A percentile compares a stretch with the other conserved stretches of the same genome.
Conservation (phyloP, 108 stramenopile genomes). For the Cyclotella kingstonii region DNA sequence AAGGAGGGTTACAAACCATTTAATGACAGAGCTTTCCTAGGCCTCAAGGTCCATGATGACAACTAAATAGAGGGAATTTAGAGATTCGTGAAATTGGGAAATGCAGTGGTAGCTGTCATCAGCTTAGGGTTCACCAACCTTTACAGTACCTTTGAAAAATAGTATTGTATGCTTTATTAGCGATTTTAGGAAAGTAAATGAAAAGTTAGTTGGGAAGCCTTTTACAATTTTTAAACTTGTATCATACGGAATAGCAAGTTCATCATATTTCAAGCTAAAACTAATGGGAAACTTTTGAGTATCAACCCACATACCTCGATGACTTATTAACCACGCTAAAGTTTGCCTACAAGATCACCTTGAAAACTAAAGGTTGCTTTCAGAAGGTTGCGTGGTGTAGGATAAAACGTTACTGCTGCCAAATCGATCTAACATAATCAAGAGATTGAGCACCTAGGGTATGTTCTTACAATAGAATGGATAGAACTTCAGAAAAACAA, state of each 20-base stretch:
- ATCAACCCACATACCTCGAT: no score
- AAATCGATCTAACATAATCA: background rate
- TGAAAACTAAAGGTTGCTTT: constrained; percentile 22
- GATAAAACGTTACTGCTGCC: background rate
- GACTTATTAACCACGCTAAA: no score
- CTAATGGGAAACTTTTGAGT: background rate
- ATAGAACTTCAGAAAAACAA: constrained; percentile 15
- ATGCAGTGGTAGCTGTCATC: background rate
- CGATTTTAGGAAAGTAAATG: constrained; percentile 31
- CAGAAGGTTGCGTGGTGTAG: background rate
- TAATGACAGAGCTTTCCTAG: constrained; percentile 15
- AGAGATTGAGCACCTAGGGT: constrained; percentile 26
- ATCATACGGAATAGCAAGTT: constrained; percentile 3
- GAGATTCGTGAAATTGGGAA: background rate
- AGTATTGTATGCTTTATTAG: constrained; percentile 14
- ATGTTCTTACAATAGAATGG: constrained; percentile 3
- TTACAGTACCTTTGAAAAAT: constrained; percentile 24
- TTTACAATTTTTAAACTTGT: constrained; percentile 2
- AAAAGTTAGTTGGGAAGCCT: constrained; percentile 5
- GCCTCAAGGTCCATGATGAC: constrained; percentile 4
- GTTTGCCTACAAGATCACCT: no score
- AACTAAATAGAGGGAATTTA: constrained; percentile 5
- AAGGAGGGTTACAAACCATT: constrained; percentile 36
- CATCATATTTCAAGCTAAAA: background rate
- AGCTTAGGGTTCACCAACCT: constrained; percentile 12